Percentiles rank a stretch among this genome's conserved stretches.
Conservation (phyloP, 352 stramenopile species). For the Nannochloropsis limnetica region DNA sequence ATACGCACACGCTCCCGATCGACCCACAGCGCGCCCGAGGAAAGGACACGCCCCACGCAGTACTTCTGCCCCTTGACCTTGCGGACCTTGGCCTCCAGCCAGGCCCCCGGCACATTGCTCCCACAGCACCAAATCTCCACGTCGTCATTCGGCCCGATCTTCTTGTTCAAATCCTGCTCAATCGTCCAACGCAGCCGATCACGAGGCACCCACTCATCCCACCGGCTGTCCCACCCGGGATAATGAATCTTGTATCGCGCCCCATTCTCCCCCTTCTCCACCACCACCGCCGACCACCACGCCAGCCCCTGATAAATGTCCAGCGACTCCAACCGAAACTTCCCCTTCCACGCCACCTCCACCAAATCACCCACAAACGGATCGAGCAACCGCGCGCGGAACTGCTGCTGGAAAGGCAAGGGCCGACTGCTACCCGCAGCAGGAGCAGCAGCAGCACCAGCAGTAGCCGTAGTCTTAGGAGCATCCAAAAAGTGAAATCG, state of each 20-base stretch:
- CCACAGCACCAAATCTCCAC: conserved; percentile 53
- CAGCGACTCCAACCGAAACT: conserved; percentile 55
- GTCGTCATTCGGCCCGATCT: conserved; percentile 36
- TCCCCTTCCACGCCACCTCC: conserved; percentile 55
- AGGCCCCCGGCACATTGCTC: conserved; percentile 49
- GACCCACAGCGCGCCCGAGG: conserved; percentile 45
- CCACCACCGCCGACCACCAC: conserved; percentile 54
- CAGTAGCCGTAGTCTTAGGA: background rate
- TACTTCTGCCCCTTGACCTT: conserved; percentile 28
- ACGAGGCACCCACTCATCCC: conserved; percentile 56
- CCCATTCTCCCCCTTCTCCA: conserved; percentile 44
- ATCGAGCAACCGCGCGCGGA: background rate
- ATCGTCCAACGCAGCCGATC: conserved; percentile 52
- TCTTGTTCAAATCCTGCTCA: conserved; percentile 36
- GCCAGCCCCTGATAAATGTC: conserved; percentile 55
- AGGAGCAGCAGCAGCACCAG: background rate
- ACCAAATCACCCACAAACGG: conserved; percentile 48
- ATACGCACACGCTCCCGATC: conserved; percentile 41
- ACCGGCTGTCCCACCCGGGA: conserved; percentile 54
- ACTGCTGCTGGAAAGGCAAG: background rate
- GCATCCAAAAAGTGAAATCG: conserved; percentile 10
- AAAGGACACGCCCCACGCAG: conserved; percentile 39
- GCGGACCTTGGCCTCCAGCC: conserved; percentile 48
- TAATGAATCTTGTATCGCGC: conserved; percentile 56
- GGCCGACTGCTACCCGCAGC: background rate